Conservation (phyloP, 495 filamentous ascomycete species). For the Penicillium coffeae region DNA sequence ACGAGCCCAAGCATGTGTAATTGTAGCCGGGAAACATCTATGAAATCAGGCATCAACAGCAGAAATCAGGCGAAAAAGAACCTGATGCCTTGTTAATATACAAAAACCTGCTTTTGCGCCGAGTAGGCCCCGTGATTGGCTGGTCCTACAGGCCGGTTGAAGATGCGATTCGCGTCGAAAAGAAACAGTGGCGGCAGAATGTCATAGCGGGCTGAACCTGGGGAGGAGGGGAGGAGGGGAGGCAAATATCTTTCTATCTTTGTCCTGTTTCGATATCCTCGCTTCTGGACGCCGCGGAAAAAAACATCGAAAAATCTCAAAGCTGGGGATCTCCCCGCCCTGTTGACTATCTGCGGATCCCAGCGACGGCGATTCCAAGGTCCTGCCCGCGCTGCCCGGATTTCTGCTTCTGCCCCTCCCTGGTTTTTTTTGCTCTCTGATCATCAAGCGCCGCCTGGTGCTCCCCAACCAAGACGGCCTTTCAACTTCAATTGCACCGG, state of each 20-base stretch:
- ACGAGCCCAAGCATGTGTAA: too few relatives aligned
- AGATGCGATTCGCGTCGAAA: slow-evolving; percentile 3
- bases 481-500: slow-evolving; percentile 22
- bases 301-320: not conserved
- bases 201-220: not conserved
- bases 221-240: not conserved
- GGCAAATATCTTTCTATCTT: too few relatives aligned
- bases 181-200: not conserved
- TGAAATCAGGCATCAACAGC: too few relatives aligned
- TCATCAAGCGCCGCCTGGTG: slow-evolving; percentile 17
- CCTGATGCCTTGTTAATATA: too few relatives aligned
- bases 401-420: slow-evolving; percentile 5
- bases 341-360: not conserved
- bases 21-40: too few relatives aligned
- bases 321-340: not conserved
- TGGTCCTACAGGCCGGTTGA: slow-evolving; percentile 21
- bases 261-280: too few relatives aligned
- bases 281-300: too few relatives aligned
- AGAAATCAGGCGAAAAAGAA: slow-evolving; percentile 1
- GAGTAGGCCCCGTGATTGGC: slow-evolving; percentile 16
- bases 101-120: slow-evolving; percentile 27
- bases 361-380: not conserved
- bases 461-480: slow-evolving; percentile 17
- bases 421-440: slow-evolving; percentile 1
- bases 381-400: not conserved